Evolutionary conservation across 2,329 filamentous ascomycete genomes (phyloP).

Genomic region (Colletotrichum magnum): DNA sequence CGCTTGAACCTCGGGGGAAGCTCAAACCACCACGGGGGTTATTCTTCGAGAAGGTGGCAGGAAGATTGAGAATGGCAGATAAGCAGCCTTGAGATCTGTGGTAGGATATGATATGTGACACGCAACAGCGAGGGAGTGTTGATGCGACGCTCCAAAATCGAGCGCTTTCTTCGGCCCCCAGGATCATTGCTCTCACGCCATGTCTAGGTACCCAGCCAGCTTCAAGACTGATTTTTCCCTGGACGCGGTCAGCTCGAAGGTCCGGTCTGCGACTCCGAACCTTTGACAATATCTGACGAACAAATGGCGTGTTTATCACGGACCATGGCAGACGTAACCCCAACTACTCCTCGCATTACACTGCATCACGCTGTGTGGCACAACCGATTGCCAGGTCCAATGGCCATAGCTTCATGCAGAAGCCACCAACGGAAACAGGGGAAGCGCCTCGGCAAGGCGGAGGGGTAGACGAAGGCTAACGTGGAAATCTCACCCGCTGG

Average conservation of each 20-base stretch:
- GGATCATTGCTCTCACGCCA: background rate
- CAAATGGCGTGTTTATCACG: conserved; percentile 1
- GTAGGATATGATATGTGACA: conserved; percentile 35
- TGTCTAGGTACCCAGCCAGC: too few relatives aligned
- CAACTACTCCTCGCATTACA: conserved; percentile 9
- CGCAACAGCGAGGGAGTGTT: background rate
- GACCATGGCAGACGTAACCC: background rate
- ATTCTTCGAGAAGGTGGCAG: conserved; percentile 33
- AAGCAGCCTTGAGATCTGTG: conserved; percentile 27
- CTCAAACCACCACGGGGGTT: conserved; percentile 17
- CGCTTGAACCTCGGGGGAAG: conserved; percentile 6
- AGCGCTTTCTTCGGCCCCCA: conserved; percentile 2
- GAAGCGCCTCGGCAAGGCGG: conserved; percentile 11
- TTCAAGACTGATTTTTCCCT: too few relatives aligned
- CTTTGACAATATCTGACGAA: conserved; percentile 7
- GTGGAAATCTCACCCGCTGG: conserved; percentile 15
- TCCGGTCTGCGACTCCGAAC: background rate
- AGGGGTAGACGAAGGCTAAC: conserved; percentile 3
- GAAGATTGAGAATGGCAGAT: conserved; percentile 27
- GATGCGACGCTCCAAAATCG: conserved; percentile 3
- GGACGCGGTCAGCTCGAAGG: too few relatives aligned
- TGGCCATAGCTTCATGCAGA: conserved; percentile 38
- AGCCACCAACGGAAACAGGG: conserved; percentile 8
- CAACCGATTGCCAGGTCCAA: conserved; percentile 10
- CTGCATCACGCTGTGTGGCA: conserved; percentile 6